Percentiles rank a stretch among this genome's conserved stretches.
Evolutionary conservation across 805 yeast genomes (phyloP).

Genomic region (Pichia paraexigua): DNA sequence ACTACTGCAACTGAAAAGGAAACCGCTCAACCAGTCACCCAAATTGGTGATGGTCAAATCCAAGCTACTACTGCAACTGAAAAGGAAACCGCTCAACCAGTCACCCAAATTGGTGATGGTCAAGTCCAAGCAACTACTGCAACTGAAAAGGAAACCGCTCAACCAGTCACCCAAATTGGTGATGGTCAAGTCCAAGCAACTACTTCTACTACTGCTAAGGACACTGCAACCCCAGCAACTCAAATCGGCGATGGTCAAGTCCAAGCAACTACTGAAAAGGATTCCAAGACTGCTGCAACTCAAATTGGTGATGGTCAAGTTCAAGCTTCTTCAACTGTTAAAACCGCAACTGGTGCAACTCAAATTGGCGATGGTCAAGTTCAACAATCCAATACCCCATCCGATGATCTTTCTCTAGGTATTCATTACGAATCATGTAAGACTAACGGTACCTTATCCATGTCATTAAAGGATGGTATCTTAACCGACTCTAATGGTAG

Average conservation of each 20-base stretch:
- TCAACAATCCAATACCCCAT: conserved; percentile 35
- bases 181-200: conserved; percentile 23
- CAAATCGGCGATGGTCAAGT: conserved; percentile 44
- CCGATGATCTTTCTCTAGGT: conserved; percentile 7
- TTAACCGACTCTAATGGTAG: conserved; percentile 43
- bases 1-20: conserved; percentile 28
- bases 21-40: conserved; percentile 29
- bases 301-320: conserved; percentile 44
- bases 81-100: conserved; percentile 20
- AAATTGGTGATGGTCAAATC: conserved; percentile 33
- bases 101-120: conserved; percentile 22
- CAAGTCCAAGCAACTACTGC: conserved; percentile 20
- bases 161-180: conserved; percentile 29
- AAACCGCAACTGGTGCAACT: conserved; percentile 20
- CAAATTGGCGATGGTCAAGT: conserved; percentile 57
- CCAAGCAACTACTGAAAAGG: conserved; percentile 32
- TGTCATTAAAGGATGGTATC: conserved; percentile 34
- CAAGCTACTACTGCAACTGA: conserved; percentile 29
- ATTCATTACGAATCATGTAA: conserved; percentile 28
- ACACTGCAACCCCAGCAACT: conserved; percentile 16
- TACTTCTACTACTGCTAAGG: conserved; percentile 29
- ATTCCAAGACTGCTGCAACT: conserved; percentile 17
- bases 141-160: conserved; percentile 28
- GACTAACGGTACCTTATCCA: conserved; percentile 32
- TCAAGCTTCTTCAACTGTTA: conserved; percentile 31